phyloP scores from a whole-genome alignment of 2,329 filamentous ascomycete species.

The Pyricularia pennisetigena region DNA sequence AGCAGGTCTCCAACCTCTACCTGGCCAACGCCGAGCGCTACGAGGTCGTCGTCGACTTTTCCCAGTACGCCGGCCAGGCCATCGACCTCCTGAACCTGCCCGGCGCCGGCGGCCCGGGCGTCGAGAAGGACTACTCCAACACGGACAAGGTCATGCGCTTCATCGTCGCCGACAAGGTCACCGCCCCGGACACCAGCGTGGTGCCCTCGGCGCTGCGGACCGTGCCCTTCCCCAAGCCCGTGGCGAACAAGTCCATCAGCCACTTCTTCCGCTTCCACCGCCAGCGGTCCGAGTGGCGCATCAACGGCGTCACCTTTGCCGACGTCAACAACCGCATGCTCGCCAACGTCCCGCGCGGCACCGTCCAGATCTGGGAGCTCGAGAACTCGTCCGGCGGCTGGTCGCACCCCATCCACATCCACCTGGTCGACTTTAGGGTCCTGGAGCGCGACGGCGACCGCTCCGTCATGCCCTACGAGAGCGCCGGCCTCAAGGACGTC shows the following conservation, averaged over 20 bases:
- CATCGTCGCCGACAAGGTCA: constrained; percentile 29
- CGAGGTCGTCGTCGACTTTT: constrained; percentile 48
- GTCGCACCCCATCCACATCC: constrained; percentile 46
- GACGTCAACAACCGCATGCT: constrained; percentile 37
- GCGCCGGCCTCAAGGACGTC: constrained; percentile 45
- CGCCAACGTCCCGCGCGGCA: constrained; percentile 33
- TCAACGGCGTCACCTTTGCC: constrained; percentile 37
- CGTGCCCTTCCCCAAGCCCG: constrained; percentile 27
- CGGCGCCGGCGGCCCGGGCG: constrained; percentile 24
- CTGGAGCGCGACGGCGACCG: constrained; percentile 32
- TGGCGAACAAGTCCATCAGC: constrained; percentile 21
- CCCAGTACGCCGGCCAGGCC: constrained; percentile 34
- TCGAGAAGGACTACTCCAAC: constrained; percentile 37
- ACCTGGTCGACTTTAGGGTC: constrained; percentile 48
- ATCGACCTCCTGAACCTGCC: constrained; percentile 25
- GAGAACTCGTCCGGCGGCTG: constrained; percentile 38
- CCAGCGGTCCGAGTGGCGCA: constrained; percentile 33
- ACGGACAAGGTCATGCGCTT: constrained; percentile 44
- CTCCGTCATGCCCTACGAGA: constrained; percentile 40
- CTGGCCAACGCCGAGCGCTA: constrained; percentile 48
- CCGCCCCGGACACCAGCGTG: constrained; percentile 19
- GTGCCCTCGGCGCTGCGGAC: constrained; percentile 23
- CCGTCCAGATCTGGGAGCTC: constrained; percentile 38
- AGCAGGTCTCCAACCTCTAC: constrained; percentile 16
- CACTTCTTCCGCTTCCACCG: constrained; percentile 35